A percentile compares a stretch with the other conserved stretches of the same genome.
Conservation (phyloP, 2,329 filamentous ascomycete species). For the Aspergillus proliferans region DNA sequence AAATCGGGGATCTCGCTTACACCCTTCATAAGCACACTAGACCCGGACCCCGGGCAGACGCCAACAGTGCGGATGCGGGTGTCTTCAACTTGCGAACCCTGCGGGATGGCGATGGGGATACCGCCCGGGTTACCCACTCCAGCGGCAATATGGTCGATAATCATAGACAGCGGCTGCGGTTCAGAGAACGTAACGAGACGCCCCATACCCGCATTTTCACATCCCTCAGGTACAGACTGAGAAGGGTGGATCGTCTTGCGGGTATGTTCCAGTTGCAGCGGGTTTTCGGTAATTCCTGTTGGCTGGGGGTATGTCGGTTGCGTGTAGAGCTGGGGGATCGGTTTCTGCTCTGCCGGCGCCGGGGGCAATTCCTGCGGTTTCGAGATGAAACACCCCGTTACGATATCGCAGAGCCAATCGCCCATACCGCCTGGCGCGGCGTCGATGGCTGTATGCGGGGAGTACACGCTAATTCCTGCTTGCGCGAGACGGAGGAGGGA, state of each 20-base stretch:
- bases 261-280: constrained; percentile 43
- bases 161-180: constrained; percentile 47
- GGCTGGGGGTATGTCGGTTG: constrained; percentile 35
- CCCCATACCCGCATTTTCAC: constrained; percentile 54
- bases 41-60: constrained; percentile 85
- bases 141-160: constrained; percentile 58
- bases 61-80: constrained; percentile 64
- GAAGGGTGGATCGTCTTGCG: constrained; percentile 49
- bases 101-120: constrained; percentile 59
- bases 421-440: constrained; percentile 78
- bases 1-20: constrained; percentile 58
- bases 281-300: constrained; percentile 17
- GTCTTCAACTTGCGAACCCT: constrained; percentile 48
- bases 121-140: constrained; percentile 62
- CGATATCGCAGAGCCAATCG: constrained; percentile 87
- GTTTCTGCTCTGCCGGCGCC: constrained; percentile 4
- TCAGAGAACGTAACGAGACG: constrained; percentile 52
- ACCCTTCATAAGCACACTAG: constrained; percentile 60
- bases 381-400: constrained; percentile 49
- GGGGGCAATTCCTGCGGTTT: constrained; percentile 2
- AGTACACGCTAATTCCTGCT: constrained; percentile 89
- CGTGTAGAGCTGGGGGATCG: constrained; percentile 30
- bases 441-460: constrained; percentile 91
- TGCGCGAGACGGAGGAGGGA: constrained; percentile 75
- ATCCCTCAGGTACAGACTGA: constrained; percentile 27